Conservation (phyloP, 345 rosid species). For the Bruguiera parviflora region DNA sequence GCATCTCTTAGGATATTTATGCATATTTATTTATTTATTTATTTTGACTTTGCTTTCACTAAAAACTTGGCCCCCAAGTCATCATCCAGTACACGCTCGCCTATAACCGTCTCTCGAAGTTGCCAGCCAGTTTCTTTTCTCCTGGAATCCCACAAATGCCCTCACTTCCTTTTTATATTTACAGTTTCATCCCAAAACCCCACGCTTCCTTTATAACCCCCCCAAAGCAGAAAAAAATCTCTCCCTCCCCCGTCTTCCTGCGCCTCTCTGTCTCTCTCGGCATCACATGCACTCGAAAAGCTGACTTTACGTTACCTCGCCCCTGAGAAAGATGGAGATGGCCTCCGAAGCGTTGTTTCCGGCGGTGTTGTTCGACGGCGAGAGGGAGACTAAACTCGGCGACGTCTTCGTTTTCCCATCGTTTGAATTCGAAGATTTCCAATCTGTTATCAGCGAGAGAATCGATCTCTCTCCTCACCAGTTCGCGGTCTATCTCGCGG, state of each 20-base stretch:
- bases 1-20: constrained; percentile 14
- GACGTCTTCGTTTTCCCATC: constrained; percentile 26
- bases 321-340: not conserved
- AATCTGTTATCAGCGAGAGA: constrained; percentile 24
- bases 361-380: constrained; percentile 48
- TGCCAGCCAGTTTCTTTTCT: no score
- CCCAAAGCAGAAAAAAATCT: no score
- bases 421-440: constrained; percentile 31
- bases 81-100: not conserved
- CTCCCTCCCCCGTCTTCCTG: not conserved
- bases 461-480: constrained; percentile 47
- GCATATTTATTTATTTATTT: no score
- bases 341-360: constrained; percentile 19
- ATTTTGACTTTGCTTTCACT: not conserved
- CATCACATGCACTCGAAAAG: not conserved
- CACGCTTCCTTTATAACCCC: constrained; percentile 11
- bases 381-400: constrained; percentile 36
- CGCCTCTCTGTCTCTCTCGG: no score
- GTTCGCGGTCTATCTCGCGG: constrained; percentile 33
- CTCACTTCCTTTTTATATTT: constrained; percentile 14
- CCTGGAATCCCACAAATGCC: constrained; percentile 24
- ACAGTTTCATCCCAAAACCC: constrained; percentile 14
- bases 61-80: constrained; percentile 38
- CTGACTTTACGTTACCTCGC: not conserved
- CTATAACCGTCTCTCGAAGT: no score